These are phyloP conservation scores for Coniella vitis DNA, from an alignment of 2,329 filamentous ascomycete species.

Conservation along the genomic window DNA sequence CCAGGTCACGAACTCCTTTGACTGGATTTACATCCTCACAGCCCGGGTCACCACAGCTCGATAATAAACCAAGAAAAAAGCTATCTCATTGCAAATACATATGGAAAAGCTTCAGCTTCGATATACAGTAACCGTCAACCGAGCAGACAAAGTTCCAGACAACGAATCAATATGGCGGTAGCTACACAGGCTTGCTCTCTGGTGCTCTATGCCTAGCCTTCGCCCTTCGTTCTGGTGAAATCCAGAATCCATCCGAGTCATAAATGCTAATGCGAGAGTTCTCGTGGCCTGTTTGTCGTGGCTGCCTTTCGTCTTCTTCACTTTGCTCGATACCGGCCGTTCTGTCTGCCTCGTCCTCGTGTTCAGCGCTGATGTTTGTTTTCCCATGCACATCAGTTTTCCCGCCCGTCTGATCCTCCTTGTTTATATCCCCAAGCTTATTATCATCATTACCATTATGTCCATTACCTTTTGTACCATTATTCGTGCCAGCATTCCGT, in stretches of 20 bases:
- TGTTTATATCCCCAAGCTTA: not conserved
- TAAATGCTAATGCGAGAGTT: conserved; percentile 33
- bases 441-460: not conserved
- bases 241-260: conserved; percentile 39
- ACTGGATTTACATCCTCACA: too few species aligned
- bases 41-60: too few species aligned
- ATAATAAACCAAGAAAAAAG: too few species aligned
- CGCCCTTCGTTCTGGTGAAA: conserved; percentile 31
- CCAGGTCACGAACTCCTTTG: too few species aligned
- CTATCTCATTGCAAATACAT: too few species aligned
- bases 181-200: not conserved
- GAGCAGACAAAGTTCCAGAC: too few species aligned
- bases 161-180: not conserved
- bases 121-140: too few species aligned
- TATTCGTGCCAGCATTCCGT: too few species aligned
- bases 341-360: not conserved
- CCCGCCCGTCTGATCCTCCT: conserved; percentile 2
- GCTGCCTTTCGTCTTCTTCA: not conserved
- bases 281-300: conserved; percentile 25
- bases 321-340: not conserved
- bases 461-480: not conserved
- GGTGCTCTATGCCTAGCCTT: not conserved
- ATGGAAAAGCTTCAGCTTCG: too few species aligned
- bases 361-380: not conserved
- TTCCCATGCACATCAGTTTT: conserved; percentile 10